Percentiles rank a stretch among this genome's conserved stretches.
phyloP scores from a whole-genome alignment of 768 basidiomycete genomes.

The Lactarius deliciosus region DNA sequence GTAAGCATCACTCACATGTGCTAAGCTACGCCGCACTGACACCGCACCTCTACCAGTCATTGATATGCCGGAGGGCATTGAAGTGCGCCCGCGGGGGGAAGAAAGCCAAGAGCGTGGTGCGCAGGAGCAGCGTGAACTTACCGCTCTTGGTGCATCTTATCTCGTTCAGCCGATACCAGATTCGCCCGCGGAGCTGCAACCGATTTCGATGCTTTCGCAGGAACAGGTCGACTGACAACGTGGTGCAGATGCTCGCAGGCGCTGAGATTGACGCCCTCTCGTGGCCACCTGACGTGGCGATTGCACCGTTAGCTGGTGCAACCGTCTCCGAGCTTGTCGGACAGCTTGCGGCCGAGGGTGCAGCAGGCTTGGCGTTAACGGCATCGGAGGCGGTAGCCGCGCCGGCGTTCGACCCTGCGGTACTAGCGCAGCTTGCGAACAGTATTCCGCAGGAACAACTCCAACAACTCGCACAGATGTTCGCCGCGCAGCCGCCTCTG shows the following conservation, averaged over 20 bases:
- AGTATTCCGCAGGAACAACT: constrained; percentile 30
- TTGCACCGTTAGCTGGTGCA: constrained; percentile 36
- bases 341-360: constrained; percentile 49
- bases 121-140: constrained; percentile 79
- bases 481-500: constrained; percentile 33
- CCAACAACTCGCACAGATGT: constrained; percentile 30
- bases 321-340: constrained; percentile 72
- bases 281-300: constrained; percentile 44
- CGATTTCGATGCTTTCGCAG: constrained; percentile 49
- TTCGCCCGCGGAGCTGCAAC: constrained; percentile 66
- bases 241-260: constrained; percentile 67
- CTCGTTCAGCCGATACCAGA: constrained; percentile 75
- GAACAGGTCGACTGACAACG: constrained; percentile 67
- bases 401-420: constrained; percentile 34
- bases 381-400: constrained; percentile 39
- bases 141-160: constrained; percentile 73
- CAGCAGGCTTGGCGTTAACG: constrained; percentile 36
- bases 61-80: constrained; percentile 60
- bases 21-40: constrained; percentile 26
- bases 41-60: constrained; percentile 46
- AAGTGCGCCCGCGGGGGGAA: constrained; percentile 55
- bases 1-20: constrained; percentile 49
- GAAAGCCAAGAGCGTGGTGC: constrained; percentile 64
- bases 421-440: constrained; percentile 24
- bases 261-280: constrained; percentile 65